phyloP scores from a whole-genome alignment of 768 basidiomycete species.

The Multifurca ochricompacta region DNA sequence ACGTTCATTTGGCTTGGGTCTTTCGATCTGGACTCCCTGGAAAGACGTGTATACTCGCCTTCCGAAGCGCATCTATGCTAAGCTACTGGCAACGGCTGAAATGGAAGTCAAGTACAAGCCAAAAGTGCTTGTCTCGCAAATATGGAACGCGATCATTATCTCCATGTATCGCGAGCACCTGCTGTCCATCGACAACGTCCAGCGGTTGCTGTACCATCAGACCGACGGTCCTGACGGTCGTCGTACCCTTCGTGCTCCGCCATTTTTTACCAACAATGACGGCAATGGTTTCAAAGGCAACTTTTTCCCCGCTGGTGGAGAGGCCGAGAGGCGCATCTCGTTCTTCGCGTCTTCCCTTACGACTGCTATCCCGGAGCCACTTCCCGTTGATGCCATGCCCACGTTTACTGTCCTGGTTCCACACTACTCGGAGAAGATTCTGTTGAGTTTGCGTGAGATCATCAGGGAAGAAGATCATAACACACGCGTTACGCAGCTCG shows the following conservation, averaged over 20 bases:
- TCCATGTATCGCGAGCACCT: slow-evolving; percentile 99
- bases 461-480: slow-evolving; percentile 96
- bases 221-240: slow-evolving; percentile 85
- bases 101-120: slow-evolving; percentile 99
- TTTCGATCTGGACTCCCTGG: slow-evolving; percentile 99
- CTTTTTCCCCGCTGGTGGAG: slow-evolving; percentile 91
- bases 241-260: slow-evolving; percentile 88
- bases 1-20: slow-evolving; percentile 83
- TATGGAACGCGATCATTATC: slow-evolving; percentile 99
- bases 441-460: slow-evolving; percentile 93
- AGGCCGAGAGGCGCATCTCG: slow-evolving; percentile 95
- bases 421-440: slow-evolving; percentile 98
- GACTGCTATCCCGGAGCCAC: slow-evolving; percentile 88
- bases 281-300: slow-evolving; percentile 60
- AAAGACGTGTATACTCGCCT: slow-evolving; percentile 92
- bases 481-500: slow-evolving; percentile 93
- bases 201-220: slow-evolving; percentile 95
- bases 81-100: slow-evolving; percentile 88
- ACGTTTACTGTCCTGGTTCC: slow-evolving; percentile 99
- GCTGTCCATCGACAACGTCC: slow-evolving; percentile 95
- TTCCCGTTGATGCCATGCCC: slow-evolving; percentile 97
- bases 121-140: slow-evolving; percentile 96
- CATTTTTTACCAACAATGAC: slow-evolving; percentile 94
- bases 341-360: slow-evolving; percentile 99
- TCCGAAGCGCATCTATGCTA: slow-evolving; percentile 97